phyloP scores from a whole-genome alignment of 2,329 filamentous ascomycete genomes.

The Colletotrichum nymphaeae region DNA sequence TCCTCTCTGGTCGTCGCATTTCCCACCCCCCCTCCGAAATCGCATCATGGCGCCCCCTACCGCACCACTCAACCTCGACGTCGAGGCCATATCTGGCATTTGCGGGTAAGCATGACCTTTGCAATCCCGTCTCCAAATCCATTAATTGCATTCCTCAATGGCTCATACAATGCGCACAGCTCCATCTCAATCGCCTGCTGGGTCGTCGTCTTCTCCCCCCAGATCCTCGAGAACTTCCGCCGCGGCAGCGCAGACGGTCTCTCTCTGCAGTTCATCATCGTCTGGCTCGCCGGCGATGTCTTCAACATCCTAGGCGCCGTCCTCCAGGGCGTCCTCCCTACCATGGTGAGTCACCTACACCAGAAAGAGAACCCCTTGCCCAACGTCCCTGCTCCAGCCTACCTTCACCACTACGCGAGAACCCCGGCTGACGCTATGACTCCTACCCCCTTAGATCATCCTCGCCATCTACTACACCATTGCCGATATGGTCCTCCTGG shows the following conservation, averaged over 20 bases:
- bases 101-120: constrained; percentile 71
- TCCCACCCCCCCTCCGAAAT: neutral
- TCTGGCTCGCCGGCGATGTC: constrained; percentile 94
- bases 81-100: constrained; percentile 92
- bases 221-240: constrained; percentile 95
- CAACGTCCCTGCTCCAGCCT: neutral
- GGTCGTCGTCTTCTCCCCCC: constrained; percentile 97
- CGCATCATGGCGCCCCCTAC: constrained; percentile 65
- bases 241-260: constrained; percentile 87
- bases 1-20: constrained; percentile 25
- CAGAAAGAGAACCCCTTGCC: neutral
- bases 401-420: constrained; percentile 3
- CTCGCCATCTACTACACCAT: constrained; percentile 95
- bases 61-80: constrained; percentile 76
- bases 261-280: constrained; percentile 89
- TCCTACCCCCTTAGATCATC: constrained; percentile 68
- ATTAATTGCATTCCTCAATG: neutral
- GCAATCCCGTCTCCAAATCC: neutral
- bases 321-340: constrained; percentile 90
- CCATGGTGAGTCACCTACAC: constrained; percentile 71
- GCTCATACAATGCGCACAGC: constrained; percentile 53
- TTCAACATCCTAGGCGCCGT: constrained; percentile 97
- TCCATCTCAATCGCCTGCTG: constrained; percentile 97
- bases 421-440: constrained; percentile 33
- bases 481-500: constrained; percentile 87